Conservation (phyloP, 257 asterid genomes). For the Striga asiatica region DNA sequence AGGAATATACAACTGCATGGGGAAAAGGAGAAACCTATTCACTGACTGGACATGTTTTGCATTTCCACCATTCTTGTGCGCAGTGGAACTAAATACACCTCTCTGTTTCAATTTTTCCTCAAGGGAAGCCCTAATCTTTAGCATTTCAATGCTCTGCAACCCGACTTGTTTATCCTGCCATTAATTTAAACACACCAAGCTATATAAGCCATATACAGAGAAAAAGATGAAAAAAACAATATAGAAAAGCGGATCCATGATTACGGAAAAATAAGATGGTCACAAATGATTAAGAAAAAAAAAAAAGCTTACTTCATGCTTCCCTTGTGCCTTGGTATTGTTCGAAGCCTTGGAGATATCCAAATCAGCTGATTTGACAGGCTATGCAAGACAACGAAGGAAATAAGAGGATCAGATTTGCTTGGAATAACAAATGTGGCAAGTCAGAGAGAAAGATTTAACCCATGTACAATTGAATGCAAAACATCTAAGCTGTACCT, state of each 20-base stretch:
- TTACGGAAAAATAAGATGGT: background rate
- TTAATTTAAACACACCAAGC: conserved; percentile 11
- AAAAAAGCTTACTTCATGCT: conserved; percentile 42
- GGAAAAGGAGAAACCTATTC: conserved; percentile 49
- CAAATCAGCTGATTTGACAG: conserved; percentile 26
- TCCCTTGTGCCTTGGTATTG: conserved; percentile 25
- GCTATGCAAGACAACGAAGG: conserved; percentile 20
- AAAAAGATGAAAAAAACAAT: background rate
- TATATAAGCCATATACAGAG: background rate
- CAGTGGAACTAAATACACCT: conserved; percentile 52
- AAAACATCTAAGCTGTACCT: conserved; percentile 4
- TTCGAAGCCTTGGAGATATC: conserved; percentile 24
- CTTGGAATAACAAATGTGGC: background rate
- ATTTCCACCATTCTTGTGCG: conserved; percentile 31
- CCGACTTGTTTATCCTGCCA: conserved; percentile 59
- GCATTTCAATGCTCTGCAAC: conserved; percentile 72
- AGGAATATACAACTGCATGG: background rate
- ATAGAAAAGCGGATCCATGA: background rate
- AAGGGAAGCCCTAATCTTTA: conserved; percentile 75
- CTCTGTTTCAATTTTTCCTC: conserved; percentile 78
- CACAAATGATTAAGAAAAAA: background rate
- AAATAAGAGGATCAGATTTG: conserved; percentile 8
- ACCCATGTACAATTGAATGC: background rate
- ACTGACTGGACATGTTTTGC: conserved; percentile 33
- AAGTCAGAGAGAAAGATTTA: background rate